A percentile compares a stretch with the other conserved stretches of the same genome.
phyloP scores from a whole-genome alignment of 2,329 filamentous ascomycete species.

The Talaromyces islandicus region DNA sequence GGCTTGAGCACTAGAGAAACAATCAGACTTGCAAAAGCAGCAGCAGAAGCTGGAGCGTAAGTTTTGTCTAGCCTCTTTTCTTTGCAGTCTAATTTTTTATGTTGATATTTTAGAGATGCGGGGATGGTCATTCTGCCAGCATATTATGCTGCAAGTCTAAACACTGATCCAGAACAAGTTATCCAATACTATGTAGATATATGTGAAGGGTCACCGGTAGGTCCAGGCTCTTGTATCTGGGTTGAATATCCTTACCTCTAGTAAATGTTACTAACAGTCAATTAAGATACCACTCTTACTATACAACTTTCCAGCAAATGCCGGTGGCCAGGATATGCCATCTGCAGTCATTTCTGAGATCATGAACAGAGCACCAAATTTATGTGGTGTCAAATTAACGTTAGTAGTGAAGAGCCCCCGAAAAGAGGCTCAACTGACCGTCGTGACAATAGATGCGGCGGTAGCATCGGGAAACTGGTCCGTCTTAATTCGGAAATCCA shows the following conservation, averaged over 20 bases:
- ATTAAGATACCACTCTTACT: constrained; percentile 17
- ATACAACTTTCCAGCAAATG: constrained; percentile 19
- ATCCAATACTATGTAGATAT: constrained; percentile 20
- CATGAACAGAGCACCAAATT: constrained; percentile 14
- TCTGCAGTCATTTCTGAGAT: constrained; percentile 16
- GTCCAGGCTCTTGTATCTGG: not conserved
- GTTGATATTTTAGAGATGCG: constrained; percentile 14
- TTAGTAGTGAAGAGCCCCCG: constrained; percentile 1
- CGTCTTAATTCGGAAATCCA: constrained; percentile 14
- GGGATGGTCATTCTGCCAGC: constrained; percentile 20
- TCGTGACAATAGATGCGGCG: constrained; percentile 15
- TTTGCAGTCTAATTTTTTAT: not conserved
- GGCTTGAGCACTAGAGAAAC: constrained; percentile 19
- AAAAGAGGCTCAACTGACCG: not conserved
- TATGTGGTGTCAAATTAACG: constrained; percentile 20
- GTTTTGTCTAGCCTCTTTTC: not conserved
- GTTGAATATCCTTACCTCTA: not conserved
- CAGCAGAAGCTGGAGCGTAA: constrained; percentile 17
- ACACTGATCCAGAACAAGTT: constrained; percentile 16
- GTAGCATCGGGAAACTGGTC: constrained; percentile 18
- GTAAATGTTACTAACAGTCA: not conserved
- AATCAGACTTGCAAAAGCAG: constrained; percentile 14
- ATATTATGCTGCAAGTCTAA: constrained; percentile 20
- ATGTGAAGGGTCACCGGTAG: constrained; percentile 17
- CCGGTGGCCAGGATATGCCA: constrained; percentile 19